phyloP scores from a whole-genome alignment of 2,329 filamentous ascomycete genomes.

The Chrysoporthe cubensis region DNA sequence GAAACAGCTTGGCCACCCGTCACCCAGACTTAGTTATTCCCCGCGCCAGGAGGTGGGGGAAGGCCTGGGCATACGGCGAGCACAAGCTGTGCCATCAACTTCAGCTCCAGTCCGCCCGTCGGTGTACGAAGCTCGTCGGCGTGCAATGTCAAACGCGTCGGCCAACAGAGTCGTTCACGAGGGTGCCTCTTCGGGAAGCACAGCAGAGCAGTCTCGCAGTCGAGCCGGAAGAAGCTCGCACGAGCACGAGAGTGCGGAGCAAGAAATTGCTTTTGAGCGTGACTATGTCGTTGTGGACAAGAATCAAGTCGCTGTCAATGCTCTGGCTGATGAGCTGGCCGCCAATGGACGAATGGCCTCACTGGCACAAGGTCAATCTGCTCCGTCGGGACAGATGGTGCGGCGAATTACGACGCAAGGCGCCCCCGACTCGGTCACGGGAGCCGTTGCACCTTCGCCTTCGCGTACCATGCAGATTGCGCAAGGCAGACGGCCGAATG shows the following conservation, averaged over 20 bases:
- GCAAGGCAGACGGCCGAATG: conserved; percentile 65
- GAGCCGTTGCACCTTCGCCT: conserved; percentile 67
- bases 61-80: conserved; percentile 57
- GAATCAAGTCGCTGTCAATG: conserved; percentile 93
- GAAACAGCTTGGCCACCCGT: conserved; percentile 35
- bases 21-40: conserved; percentile 45
- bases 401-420: conserved; percentile 82
- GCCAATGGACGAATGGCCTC: conserved; percentile 72
- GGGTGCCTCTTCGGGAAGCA: conserved; percentile 35
- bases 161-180: conserved; percentile 41
- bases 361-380: conserved; percentile 50
- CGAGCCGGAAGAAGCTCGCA: conserved; percentile 31
- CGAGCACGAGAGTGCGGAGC: conserved; percentile 73
- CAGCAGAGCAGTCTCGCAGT: conserved; percentile 16
- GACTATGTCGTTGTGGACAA: conserved; percentile 98
- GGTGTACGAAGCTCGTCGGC: conserved; percentile 42
- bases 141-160: conserved; percentile 47
- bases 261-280: conserved; percentile 87
- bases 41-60: conserved; percentile 52
- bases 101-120: conserved; percentile 52
- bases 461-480: conserved; percentile 77
- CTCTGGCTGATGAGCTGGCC: conserved; percentile 92
- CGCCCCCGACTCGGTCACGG: conserved; percentile 67
- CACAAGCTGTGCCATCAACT: conserved; percentile 49
- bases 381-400: conserved; percentile 66